These are phyloP conservation scores for Wickerhamiella parazyma DNA, from an alignment of 805 yeast genomes.

Conservation along the genomic window DNA sequence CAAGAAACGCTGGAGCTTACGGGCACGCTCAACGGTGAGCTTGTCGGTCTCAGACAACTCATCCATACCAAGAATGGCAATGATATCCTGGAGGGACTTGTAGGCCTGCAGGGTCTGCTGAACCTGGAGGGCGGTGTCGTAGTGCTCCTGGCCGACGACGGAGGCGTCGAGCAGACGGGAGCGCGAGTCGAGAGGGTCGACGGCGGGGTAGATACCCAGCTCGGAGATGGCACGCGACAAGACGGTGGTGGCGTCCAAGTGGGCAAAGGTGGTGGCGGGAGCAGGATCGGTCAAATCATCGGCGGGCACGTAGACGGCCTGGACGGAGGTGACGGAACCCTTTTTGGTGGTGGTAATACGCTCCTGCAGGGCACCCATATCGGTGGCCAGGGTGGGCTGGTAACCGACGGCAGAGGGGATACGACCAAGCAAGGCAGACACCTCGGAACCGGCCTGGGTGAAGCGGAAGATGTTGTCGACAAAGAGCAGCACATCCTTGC, in stretches of 20 bases:
- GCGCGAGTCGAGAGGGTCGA: constrained; percentile 98
- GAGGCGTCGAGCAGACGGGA: constrained; percentile 96
- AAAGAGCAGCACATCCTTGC: constrained; percentile 99
- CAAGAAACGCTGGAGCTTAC: constrained; percentile 99
- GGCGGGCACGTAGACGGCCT: constrained; percentile 99
- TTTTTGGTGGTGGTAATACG: constrained; percentile 99
- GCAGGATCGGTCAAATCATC: constrained; percentile 99
- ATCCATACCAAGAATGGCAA: constrained; percentile 99
- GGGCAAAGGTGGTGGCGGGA: constrained; percentile 99
- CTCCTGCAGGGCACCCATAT: constrained; percentile 99
- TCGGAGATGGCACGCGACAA: constrained; percentile 99
- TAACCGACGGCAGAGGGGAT: constrained; percentile 99
- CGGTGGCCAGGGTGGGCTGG: constrained; percentile 99
- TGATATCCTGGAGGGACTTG: constrained; percentile 99
- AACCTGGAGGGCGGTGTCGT: constrained; percentile 83
- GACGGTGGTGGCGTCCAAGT: constrained; percentile 99
- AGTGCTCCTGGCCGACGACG: constrained; percentile 98
- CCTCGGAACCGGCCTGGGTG: constrained; percentile 99
- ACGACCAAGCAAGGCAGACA: constrained; percentile 99
- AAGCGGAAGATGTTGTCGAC: constrained; percentile 99
- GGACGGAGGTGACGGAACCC: constrained; percentile 99
- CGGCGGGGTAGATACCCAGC: constrained; percentile 99
- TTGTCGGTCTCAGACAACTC: constrained; percentile 98
- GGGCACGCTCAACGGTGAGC: constrained; percentile 99
- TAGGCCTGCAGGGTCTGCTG: constrained; percentile 99